phyloP scores from a whole-genome alignment of 352 stramenopile genomes.

The Poterioochromonas sp. region DNA sequence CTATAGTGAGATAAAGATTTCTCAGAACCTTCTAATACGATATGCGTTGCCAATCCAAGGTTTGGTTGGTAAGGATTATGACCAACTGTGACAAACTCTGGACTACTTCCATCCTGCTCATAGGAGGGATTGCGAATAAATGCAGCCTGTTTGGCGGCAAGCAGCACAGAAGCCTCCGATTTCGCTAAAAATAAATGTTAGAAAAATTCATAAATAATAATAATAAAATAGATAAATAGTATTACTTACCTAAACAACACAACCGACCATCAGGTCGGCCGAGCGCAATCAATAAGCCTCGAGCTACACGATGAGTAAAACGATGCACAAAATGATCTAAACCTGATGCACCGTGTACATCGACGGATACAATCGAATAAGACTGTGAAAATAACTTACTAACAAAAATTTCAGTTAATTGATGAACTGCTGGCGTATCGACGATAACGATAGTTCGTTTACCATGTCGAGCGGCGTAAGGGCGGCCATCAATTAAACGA shows the following conservation, averaged over 20 bases:
- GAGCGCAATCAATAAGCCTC: constrained; percentile 41
- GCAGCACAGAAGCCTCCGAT: constrained; percentile 36
- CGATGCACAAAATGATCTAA: constrained; percentile 45
- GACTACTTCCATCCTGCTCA: constrained; percentile 25
- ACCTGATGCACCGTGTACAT: constrained; percentile 40
- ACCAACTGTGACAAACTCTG: constrained; percentile 41
- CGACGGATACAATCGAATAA: constrained; percentile 39
- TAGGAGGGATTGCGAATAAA: constrained; percentile 37
- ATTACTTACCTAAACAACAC: constrained; percentile 11
- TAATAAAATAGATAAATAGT: no score
- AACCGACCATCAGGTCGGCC: constrained; percentile 41
- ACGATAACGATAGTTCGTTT: constrained; percentile 42
- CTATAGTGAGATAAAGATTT: no score
- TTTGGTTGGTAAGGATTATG: constrained; percentile 41
- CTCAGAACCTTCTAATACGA: no score
- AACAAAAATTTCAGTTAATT: constrained; percentile 41
- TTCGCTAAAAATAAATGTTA: no score
- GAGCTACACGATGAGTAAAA: constrained; percentile 41
- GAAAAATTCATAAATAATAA: no score
- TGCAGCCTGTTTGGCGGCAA: constrained; percentile 39
- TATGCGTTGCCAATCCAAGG: constrained; percentile 26
- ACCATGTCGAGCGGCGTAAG: constrained; percentile 37
- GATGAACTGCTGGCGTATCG: constrained; percentile 41
- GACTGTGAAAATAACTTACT: constrained; percentile 42
- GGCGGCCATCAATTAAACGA: constrained; percentile 25